Evolutionary conservation across 371 early-diverging fungal genomes (phyloP), one percentile per base, ranked within the genome.

Genomic region (Actinomucor elegans): DNA sequence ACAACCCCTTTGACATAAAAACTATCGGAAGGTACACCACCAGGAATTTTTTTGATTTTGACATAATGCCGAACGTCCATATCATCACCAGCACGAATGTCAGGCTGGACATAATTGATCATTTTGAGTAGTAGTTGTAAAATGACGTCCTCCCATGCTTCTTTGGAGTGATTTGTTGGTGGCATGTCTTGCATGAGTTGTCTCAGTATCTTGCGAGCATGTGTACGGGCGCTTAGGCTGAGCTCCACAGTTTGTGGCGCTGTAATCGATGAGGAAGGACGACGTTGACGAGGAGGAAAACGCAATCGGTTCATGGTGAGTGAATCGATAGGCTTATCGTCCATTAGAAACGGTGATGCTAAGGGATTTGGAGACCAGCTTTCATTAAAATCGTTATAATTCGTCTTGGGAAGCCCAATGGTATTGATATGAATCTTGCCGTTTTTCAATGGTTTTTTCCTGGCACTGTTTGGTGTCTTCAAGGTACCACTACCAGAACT

Each of bases 41-140:
- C 97, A 0, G 96, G 92, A 14, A 97, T 89, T 55, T 88, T 89
- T 66, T 98, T 98, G 66, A 97, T 90, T 60, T 95, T 95, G 52
- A 98, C 88, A 53, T 91, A 94, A 24, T 90, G 88, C 15, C 93
- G 82, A 18, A 95, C 83, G 62, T 97, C 96, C 75, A 94, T 94
- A 52, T 80, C 81, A 55, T 94, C 94, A 26, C 93, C 91, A 23
- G 75, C 74, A 5, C 80, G 66, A 14, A 90, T 83, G 61, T 90
- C 85, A 0, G 90, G 88, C 12, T 80, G 79, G 7, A 93, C 81
- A 41, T 80, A 75, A 28, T 80, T 80, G n/a, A 88, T 79, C 1
- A 88, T 85, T 52, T 84, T 83, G 44, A 90, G 68, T 14, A 91
- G 65, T 34, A 95, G 55, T 18, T 79, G 76, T 66, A 87, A 79